Evolutionary conservation across 2,329 filamentous ascomycete genomes (phyloP).

Genomic region (Talaromyces rugulosus): DNA sequence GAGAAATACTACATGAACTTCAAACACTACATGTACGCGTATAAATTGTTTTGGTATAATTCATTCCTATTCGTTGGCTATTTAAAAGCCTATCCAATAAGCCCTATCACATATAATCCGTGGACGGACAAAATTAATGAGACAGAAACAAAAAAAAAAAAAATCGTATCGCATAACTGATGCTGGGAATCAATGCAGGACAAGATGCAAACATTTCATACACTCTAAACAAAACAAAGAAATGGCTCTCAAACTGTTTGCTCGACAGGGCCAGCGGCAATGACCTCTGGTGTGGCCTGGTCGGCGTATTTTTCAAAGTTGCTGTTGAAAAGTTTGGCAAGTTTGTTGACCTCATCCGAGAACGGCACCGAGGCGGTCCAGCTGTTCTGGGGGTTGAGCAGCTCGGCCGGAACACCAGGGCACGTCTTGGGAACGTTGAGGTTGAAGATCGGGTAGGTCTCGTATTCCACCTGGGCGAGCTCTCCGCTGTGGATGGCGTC

Average conservation of each 20-base stretch:
- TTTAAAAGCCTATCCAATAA: background rate
- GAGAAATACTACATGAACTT: background rate
- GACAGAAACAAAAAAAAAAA: background rate
- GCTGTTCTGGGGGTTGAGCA: conserved; percentile 89
- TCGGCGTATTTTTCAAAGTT: conserved; percentile 96
- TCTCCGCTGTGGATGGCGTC: conserved; percentile 97
- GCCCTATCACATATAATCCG: background rate
- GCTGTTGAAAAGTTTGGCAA: conserved; percentile 83
- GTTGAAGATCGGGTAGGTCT: conserved; percentile 96
- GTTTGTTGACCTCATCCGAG: conserved; percentile 81
- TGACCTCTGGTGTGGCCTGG: conserved; percentile 75
- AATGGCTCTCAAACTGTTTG: background rate
- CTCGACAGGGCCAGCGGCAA: conserved; percentile 48
- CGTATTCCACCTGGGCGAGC: conserved; percentile 87
- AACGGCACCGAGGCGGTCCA: conserved; percentile 86
- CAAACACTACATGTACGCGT: no score
- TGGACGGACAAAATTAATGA: background rate
- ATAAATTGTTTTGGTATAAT: background rate
- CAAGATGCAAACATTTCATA: background rate
- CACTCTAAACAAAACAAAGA: background rate
- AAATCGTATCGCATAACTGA: conserved; percentile 1
- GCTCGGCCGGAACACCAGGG: conserved; percentile 80
- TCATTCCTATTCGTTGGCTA: background rate
- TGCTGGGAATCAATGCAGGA: conserved; percentile 2
- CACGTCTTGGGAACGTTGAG: conserved; percentile 90